Evolutionary conservation across 2,329 filamentous ascomycete species (phyloP).

Genomic region (Thelonectria discophora): DNA sequence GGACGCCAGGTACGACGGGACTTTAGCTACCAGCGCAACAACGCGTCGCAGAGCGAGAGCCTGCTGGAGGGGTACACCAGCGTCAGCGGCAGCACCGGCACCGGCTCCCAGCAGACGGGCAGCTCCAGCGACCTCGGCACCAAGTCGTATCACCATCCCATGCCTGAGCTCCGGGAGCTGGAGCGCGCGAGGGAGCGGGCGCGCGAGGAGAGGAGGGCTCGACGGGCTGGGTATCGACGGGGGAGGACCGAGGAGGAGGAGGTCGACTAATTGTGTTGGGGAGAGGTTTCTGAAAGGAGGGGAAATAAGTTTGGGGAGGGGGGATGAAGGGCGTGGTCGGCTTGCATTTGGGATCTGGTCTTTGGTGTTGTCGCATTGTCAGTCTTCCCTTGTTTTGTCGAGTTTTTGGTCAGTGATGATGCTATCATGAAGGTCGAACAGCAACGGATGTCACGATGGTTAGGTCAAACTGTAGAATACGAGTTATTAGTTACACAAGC

Average conservation of each 20-base stretch:
- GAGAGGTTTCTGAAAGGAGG: not conserved
- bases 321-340: not conserved
- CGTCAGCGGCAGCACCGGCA: conserved; percentile 46
- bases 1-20: conserved; percentile 58
- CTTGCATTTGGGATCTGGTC: conserved; percentile 9
- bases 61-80: conserved; percentile 48
- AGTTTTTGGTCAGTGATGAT: conserved; percentile 15
- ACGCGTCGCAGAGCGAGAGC: conserved; percentile 44
- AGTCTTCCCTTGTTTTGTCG: conserved; percentile 8
- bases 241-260: conserved; percentile 46
- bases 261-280: conserved; percentile 6
- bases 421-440: conserved; percentile 21
- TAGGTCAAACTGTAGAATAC: conserved; percentile 22
- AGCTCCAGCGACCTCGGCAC: conserved; percentile 61
- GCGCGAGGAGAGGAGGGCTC: conserved; percentile 48
- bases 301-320: not conserved
- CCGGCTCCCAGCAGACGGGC: conserved; percentile 44
- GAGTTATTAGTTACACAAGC: conserved; percentile 10
- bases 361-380: not conserved
- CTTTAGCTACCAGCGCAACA: conserved; percentile 61
- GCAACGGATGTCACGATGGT: conserved; percentile 21
- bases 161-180: conserved; percentile 59
- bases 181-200: conserved; percentile 46
- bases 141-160: conserved; percentile 65
- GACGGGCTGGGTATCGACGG: conserved; percentile 47